These are phyloP conservation scores for Aspergillus baeticus DNA, from an alignment of 495 filamentous ascomycete genomes.

Conservation along the genomic window DNA sequence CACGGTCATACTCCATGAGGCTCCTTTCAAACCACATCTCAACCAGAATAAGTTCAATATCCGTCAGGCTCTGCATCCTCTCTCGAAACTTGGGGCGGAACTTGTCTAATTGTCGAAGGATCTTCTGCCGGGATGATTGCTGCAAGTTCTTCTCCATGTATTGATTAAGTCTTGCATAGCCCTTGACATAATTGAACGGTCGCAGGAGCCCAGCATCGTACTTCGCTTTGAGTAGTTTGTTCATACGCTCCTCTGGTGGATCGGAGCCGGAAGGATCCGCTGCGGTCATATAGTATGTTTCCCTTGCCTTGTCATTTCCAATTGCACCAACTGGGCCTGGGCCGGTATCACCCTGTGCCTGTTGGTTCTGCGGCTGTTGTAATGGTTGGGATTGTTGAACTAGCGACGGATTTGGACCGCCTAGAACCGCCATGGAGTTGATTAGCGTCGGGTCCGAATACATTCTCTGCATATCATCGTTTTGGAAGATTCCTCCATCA, in stretches of 20 bases:
- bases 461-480: slow-evolving; percentile 57
- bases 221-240: slow-evolving; percentile 90
- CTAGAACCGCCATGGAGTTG: slow-evolving; percentile 46
- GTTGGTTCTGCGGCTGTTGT: slow-evolving; percentile 40
- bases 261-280: slow-evolving; percentile 92
- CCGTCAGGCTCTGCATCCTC: slow-evolving; percentile 84
- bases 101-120: slow-evolving; percentile 82
- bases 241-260: slow-evolving; percentile 90
- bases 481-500: slow-evolving; percentile 64
- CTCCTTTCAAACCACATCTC: slow-evolving; percentile 99
- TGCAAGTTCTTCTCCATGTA: slow-evolving; percentile 91
- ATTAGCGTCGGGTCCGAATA: slow-evolving; percentile 57
- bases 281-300: slow-evolving; percentile 93
- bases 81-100: slow-evolving; percentile 96
- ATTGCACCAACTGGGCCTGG: slow-evolving; percentile 57
- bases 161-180: slow-evolving; percentile 80
- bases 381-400: slow-evolving; percentile 36
- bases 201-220: slow-evolving; percentile 91
- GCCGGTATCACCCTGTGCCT: slow-evolving; percentile 54
- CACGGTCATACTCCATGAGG: slow-evolving; percentile 94
- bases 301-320: slow-evolving; percentile 77
- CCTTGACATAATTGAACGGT: slow-evolving; percentile 97
- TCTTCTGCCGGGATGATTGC: slow-evolving; percentile 75
- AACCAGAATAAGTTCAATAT: slow-evolving; percentile 87
- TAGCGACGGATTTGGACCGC: slow-evolving; percentile 29